Conservation (phyloP, 2,329 filamentous ascomycete genomes). For the Myotisia sp. region DNA sequence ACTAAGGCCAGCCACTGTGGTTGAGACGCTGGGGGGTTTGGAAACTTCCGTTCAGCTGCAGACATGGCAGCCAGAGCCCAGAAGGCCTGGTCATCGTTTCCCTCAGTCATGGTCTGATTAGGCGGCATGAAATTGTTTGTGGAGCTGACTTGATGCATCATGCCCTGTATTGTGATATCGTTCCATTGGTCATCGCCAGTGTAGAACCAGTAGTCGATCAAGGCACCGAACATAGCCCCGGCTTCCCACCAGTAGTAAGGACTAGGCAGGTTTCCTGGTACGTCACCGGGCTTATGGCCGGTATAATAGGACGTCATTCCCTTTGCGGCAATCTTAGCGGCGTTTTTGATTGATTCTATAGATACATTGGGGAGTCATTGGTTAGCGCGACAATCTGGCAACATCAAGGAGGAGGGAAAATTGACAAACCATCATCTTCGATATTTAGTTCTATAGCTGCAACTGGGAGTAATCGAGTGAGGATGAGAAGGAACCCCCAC, state of each 20-base stretch:
- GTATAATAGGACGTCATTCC: constrained; percentile 24
- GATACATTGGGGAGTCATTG: neutral
- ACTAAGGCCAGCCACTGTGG: constrained; percentile 60
- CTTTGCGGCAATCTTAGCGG: constrained; percentile 20
- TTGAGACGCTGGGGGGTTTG: constrained; percentile 25
- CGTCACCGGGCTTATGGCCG: constrained; percentile 19
- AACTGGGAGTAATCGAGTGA: neutral
- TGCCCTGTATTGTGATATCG: constrained; percentile 45
- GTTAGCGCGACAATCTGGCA: neutral
- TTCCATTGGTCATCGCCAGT: constrained; percentile 63
- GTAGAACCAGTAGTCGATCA: constrained; percentile 77
- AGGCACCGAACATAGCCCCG: constrained; percentile 31
- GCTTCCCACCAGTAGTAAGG: constrained; percentile 28
- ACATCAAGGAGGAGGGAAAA: neutral
- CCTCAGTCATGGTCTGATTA: constrained; percentile 18
- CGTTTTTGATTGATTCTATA: constrained; percentile 21
- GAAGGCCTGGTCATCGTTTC: constrained; percentile 32
- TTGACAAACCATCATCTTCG: constrained; percentile 8
- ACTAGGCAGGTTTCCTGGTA: constrained; percentile 21
- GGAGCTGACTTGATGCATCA: constrained; percentile 54
- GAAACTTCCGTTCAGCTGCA: constrained; percentile 24
- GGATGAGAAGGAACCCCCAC: neutral
- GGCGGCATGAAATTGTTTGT: constrained; percentile 58
- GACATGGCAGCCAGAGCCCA: constrained; percentile 27
- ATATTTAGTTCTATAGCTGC: constrained; percentile 9